Conservation (phyloP, 2,329 filamentous ascomycete species). For the Aspergillus japonicus region DNA sequence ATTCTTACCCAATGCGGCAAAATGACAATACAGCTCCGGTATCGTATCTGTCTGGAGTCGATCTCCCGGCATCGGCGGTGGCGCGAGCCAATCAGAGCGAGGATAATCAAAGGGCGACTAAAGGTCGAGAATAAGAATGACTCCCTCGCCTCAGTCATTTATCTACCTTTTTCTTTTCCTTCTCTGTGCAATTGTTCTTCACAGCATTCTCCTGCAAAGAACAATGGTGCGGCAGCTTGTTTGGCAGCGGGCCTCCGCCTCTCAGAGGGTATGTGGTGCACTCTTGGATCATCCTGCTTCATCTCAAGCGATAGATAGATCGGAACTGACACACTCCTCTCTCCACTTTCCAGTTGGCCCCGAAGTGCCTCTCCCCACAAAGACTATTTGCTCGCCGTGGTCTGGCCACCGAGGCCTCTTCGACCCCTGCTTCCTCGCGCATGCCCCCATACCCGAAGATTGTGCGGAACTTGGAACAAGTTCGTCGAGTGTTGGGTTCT, state of each 20-base stretch:
- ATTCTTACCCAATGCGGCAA: not conserved
- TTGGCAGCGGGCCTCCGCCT: constrained; percentile 39
- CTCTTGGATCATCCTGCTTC: constrained; percentile 2
- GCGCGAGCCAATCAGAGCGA: constrained; percentile 11
- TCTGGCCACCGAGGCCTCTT: constrained; percentile 38
- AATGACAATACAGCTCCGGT: not conserved
- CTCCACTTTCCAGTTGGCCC: constrained; percentile 27
- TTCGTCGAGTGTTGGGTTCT: constrained; percentile 69
- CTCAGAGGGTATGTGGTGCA: constrained; percentile 36
- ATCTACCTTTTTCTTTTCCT: not conserved
- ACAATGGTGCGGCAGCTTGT: constrained; percentile 42
- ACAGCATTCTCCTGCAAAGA: constrained; percentile 13
- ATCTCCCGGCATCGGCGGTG: constrained; percentile 7
- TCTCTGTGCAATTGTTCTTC: constrained; percentile 16
- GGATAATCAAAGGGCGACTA: constrained; percentile 13
- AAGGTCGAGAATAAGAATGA: constrained; percentile 9
- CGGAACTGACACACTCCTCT: constrained; percentile 5
- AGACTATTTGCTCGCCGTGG: constrained; percentile 30
- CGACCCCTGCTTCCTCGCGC: constrained; percentile 45
- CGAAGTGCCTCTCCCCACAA: constrained; percentile 35
- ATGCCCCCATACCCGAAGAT: constrained; percentile 82
- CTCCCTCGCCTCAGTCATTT: constrained; percentile 3
- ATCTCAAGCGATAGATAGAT: not conserved
- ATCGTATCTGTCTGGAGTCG: not conserved
- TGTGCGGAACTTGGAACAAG: constrained; percentile 71